phyloP scores from a whole-genome alignment of 192 early-diverging fungal genomes.

The Lobosporangium transversale region DNA sequence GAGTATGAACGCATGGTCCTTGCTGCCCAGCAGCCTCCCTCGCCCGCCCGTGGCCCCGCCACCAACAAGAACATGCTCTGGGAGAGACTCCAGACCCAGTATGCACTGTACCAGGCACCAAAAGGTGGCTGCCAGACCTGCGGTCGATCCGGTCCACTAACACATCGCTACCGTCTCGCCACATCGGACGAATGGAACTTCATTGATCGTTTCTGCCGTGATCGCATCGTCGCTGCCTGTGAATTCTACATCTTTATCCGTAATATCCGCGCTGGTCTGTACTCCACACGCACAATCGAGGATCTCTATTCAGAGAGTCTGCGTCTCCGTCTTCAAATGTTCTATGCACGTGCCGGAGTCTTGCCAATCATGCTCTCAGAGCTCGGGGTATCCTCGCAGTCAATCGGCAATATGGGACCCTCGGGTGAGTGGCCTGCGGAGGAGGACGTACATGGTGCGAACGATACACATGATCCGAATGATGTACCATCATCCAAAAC shows the following conservation, averaged over 20 bases:
- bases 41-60: constrained; percentile 60
- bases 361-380: constrained; percentile 64
- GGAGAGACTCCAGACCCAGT: constrained; percentile 59
- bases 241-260: constrained; percentile 97
- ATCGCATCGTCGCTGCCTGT: constrained; percentile 91
- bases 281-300: constrained; percentile 73
- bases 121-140: constrained; percentile 66
- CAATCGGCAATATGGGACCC: constrained; percentile 49
- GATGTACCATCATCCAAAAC: constrained; percentile 18
- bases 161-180: constrained; percentile 78
- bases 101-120: constrained; percentile 44
- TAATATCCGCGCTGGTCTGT: constrained; percentile 89
- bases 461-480: constrained; percentile 8
- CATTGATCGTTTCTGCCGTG: constrained; percentile 88
- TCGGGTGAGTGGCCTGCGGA: constrained; percentile 43
- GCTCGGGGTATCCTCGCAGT: constrained; percentile 57
- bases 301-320: constrained; percentile 91
- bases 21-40: constrained; percentile 54
- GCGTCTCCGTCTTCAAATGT: constrained; percentile 90
- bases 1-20: constrained; percentile 51
- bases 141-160: constrained; percentile 57
- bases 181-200: constrained; percentile 80
- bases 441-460: not conserved
- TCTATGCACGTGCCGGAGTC: constrained; percentile 72
- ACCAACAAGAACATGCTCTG: constrained; percentile 62